Conservation (phyloP, 495 filamentous ascomycete species). For the Hypoxylon trugodes region DNA sequence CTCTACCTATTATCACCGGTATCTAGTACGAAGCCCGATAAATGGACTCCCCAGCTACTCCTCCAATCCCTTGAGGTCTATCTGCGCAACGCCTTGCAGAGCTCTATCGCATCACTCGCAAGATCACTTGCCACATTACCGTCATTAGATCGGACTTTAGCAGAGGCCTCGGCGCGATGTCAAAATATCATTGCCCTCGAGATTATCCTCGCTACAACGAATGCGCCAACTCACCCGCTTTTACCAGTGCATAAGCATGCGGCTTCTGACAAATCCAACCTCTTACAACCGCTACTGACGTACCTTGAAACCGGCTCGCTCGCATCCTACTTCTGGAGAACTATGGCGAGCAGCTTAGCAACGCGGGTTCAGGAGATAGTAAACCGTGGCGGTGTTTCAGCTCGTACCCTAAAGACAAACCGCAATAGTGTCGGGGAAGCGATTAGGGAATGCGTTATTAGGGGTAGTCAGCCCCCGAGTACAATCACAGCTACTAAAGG, state of each 20-base stretch:
- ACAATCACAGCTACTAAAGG: constrained; percentile 51
- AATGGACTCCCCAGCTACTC: constrained; percentile 74
- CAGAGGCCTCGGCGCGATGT: constrained; percentile 83
- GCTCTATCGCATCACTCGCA: constrained; percentile 73
- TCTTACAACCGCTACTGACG: constrained; percentile 77
- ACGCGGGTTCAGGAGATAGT: constrained; percentile 84
- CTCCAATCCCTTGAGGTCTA: constrained; percentile 82
- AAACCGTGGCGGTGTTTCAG: constrained; percentile 79
- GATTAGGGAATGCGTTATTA: constrained; percentile 82
- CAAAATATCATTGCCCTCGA: constrained; percentile 91
- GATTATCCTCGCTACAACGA: constrained; percentile 72
- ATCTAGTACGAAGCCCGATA: constrained; percentile 53
- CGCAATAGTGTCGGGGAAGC: constrained; percentile 77
- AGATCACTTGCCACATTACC: constrained; percentile 81
- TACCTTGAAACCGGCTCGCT: constrained; percentile 87
- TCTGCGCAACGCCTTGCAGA: constrained; percentile 75
- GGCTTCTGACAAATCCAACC: constrained; percentile 54
- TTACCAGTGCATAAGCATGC: constrained; percentile 50
- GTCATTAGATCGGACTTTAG: constrained; percentile 79
- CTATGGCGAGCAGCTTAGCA: constrained; percentile 79
- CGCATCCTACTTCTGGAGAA: constrained; percentile 90
- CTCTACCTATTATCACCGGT: constrained; percentile 83
- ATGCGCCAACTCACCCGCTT: constrained; percentile 70
- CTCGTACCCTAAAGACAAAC: constrained; percentile 80
- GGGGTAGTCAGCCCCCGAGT: constrained; percentile 68